These are phyloP conservation scores for Kwoniella sp. DNA, from an alignment of 768 basidiomycete genomes.

Conservation along the genomic window DNA sequence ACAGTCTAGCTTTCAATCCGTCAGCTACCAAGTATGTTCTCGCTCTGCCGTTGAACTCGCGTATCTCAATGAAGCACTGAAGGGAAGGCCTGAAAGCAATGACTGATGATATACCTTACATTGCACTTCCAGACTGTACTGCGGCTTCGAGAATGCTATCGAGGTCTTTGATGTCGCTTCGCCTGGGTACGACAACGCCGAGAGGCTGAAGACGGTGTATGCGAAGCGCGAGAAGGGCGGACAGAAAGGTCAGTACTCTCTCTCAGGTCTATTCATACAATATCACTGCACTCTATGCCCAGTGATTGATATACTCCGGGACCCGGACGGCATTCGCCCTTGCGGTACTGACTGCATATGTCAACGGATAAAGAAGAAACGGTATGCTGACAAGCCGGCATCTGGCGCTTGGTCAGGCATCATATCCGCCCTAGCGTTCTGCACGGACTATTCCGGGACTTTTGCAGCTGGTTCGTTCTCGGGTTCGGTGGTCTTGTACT, in stretches of 20 bases:
- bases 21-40: slow-evolving; percentile 65
- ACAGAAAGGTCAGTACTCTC: slow-evolving; percentile 68
- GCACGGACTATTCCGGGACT: slow-evolving; percentile 64
- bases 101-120: background rate
- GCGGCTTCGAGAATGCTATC: slow-evolving; percentile 81
- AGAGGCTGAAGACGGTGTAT: slow-evolving; percentile 69
- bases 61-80: no score
- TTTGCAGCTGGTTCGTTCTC: slow-evolving; percentile 78
- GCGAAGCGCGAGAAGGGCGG: slow-evolving; percentile 80
- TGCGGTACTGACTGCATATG: no score
- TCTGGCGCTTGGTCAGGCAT: slow-evolving; percentile 64
- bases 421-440: slow-evolving; percentile 80
- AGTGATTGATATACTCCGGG: background rate
- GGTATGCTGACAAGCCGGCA: no score
- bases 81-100: no score
- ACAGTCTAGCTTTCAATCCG: slow-evolving; percentile 76
- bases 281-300: background rate
- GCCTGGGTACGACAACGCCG: slow-evolving; percentile 68
- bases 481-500: slow-evolving; percentile 55
- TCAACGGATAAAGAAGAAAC: no score
- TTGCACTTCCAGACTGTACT: slow-evolving; percentile 67
- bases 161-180: slow-evolving; percentile 76
- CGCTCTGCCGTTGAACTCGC: no score
- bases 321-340: no score
- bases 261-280: background rate